These are phyloP conservation scores for Pholiota microspora DNA, from an alignment of 768 basidiomycete species.

Conservation along the genomic window DNA sequence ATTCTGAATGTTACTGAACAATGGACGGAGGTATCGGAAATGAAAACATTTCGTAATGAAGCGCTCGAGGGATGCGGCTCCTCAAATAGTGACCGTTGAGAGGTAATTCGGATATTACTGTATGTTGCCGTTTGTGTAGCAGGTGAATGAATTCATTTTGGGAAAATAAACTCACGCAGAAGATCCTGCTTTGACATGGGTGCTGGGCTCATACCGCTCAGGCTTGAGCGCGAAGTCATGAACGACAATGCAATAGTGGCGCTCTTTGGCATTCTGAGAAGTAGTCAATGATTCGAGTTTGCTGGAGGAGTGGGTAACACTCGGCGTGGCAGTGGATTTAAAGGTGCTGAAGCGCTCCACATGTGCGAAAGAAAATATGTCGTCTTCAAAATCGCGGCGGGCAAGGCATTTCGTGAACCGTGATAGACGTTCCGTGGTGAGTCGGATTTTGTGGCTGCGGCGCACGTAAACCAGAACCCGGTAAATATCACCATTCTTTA, in stretches of 20 bases:
- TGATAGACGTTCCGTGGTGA: background rate
- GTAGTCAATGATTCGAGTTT: background rate
- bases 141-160: background rate
- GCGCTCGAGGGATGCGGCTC: background rate
- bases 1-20: background rate
- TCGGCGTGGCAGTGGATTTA: too few relatives aligned
- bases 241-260: background rate
- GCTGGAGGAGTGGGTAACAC: background rate
- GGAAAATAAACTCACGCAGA: background rate
- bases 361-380: background rate
- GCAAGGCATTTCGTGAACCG: too few relatives aligned
- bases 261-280: background rate
- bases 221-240: background rate
- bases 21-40: slow-evolving; percentile 10
- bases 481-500: background rate
- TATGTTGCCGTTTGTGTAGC: background rate
- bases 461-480: background rate
- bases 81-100: background rate
- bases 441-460: background rate
- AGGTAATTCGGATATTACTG: background rate
- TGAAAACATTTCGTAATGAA: slow-evolving; percentile 1
- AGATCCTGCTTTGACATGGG: background rate
- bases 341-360: too few relatives aligned
- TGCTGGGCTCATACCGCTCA: background rate
- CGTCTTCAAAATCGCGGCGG: background rate